Evolutionary conservation across 2,329 filamentous ascomycete genomes (phyloP), one percentile per base, ranked within the genome.

Genomic region (Penicillium thymicola): DNA sequence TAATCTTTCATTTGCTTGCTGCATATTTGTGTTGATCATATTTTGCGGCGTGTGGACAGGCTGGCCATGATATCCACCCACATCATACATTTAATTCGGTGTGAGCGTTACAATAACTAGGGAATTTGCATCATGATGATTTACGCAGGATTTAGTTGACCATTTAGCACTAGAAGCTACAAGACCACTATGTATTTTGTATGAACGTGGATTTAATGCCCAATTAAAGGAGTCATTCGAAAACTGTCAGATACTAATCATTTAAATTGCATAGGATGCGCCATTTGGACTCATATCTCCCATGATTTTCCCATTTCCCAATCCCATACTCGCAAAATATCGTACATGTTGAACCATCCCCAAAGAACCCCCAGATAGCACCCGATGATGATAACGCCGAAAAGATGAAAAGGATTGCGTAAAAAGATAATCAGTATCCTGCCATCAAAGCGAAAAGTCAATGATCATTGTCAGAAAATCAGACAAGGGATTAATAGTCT

Each of bases 1-100:
- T 75, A 55, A 69, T 55, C 5, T 23, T 9, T 25, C 14, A 10
- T 37, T 16, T 55, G n/a, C 23, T n/a, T 48, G 13, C 23, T 51
- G 27, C 44, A 36, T 21, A 30, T 45, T 18, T 51, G 38, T 37
- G 38, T 50, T 30, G 32, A 25, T 41, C 40, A 25, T 49, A 25
- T 44, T 36, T 34, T 47, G 21, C 44, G 36, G 51, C 27, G n/a
- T 28, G 45, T 54, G 51, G 51, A 50, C 21, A 27, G 44, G 13
- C 28, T 50, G 51, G 28, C 32, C 23, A 18, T 41, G 37, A 37
- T 54, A 49, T 43, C 45, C 44, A 48, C 34, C 37, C 44, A 41
- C 34, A 48, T 36, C 30, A 37, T 48, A 49, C n/a, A 36, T 54
- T 42, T 23, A 49, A 27, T 54, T 49, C 36, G 28, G 44, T 6